phyloP scores from a whole-genome alignment of 768 basidiomycete species.

The Rhodocollybia butyracea region DNA sequence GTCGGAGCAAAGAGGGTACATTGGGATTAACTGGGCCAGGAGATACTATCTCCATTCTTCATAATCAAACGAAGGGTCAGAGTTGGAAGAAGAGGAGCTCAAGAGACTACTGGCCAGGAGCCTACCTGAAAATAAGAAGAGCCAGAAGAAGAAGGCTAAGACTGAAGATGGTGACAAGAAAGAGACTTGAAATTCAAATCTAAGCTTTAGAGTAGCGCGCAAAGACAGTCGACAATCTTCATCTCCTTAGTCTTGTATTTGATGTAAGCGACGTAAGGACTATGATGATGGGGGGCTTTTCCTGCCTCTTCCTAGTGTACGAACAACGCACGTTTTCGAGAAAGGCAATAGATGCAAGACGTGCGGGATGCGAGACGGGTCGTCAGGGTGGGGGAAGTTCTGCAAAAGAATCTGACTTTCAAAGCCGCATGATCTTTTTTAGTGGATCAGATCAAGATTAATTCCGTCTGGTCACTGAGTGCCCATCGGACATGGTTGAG shows the following conservation, averaged over 20 bases:
- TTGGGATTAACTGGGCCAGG: too few relatives aligned
- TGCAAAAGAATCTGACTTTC: too few relatives aligned
- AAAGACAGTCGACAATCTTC: conserved; percentile 1
- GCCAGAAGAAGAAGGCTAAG: conserved; percentile 77
- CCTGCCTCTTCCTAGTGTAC: conserved; percentile 74
- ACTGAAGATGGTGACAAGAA: conserved; percentile 41
- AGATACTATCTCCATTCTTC: too few relatives aligned
- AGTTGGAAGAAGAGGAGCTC: conserved; percentile 85
- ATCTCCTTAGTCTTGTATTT: conserved; percentile 3
- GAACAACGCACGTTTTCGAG: conserved; percentile 81
- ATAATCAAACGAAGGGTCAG: conserved; percentile 88
- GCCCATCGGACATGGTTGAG: too few relatives aligned
- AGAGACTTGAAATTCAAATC: conserved; percentile 5
- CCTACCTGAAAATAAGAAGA: conserved; percentile 89
- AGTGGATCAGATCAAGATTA: too few relatives aligned
- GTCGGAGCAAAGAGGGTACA: too few relatives aligned
- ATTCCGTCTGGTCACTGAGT: too few relatives aligned
- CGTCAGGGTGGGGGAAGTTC: conserved; percentile 75
- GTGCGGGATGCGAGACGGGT: conserved; percentile 82
- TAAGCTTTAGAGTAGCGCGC: too few relatives aligned
- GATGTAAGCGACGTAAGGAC: background rate
- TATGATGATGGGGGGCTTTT: conserved; percentile 4
- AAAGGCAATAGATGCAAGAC: conserved; percentile 81
- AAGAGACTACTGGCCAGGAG: conserved; percentile 76
- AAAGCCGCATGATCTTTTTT: too few relatives aligned